Conservation (phyloP, 257 asterid genomes). For the Nicotiana noctiflora region DNA sequence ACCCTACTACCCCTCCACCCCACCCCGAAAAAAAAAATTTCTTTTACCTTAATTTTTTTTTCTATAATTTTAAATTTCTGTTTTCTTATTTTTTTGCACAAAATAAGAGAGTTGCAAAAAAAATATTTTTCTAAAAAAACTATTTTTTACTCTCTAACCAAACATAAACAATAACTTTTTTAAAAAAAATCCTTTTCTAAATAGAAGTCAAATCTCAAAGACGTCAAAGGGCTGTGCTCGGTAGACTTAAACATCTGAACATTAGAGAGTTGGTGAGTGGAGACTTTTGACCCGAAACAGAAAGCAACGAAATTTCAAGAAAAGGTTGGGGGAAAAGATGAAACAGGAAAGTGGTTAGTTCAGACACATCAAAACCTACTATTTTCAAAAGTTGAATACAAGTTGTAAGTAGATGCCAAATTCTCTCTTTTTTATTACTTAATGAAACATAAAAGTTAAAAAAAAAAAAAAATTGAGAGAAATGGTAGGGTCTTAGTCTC, state of each 20-base stretch:
- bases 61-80: too few relatives aligned
- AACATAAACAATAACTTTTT: too few relatives aligned
- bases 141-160: too few relatives aligned
- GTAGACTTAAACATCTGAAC: not conserved
- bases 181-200: not conserved
- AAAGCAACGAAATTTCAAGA: not conserved
- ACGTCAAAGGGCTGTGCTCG: not conserved
- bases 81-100: too few relatives aligned
- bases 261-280: constrained; percentile 20
- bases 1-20: too few relatives aligned
- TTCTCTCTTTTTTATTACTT: not conserved
- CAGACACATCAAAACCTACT: not conserved
- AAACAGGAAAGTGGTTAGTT: constrained; percentile 1
- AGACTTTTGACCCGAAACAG: constrained; percentile 8
- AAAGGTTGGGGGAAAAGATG: not conserved
- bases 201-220: not conserved
- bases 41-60: too few relatives aligned
- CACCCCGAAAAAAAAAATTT: too few relatives aligned
- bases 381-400: not conserved
- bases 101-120: too few relatives aligned
- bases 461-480: not conserved
- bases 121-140: too few relatives aligned
- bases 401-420: not conserved
- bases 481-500: constrained; percentile 4
- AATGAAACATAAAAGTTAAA: not conserved